Evolutionary conservation across 331 rosid genomes (phyloP).

Genomic region (Erythrophleum ivorense): DNA sequence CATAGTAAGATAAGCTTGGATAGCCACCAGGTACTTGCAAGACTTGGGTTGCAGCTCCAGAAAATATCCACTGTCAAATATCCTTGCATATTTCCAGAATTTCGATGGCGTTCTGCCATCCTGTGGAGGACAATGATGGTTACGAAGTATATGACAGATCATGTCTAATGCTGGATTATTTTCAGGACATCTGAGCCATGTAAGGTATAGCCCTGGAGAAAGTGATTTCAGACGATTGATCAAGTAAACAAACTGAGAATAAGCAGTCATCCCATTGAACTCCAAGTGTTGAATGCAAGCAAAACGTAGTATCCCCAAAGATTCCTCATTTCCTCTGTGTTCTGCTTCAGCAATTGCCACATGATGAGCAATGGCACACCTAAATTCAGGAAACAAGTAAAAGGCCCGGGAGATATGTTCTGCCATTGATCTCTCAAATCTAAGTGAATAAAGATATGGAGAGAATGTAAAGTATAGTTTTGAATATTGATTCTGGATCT

Average conservation of each 20-base stretch:
- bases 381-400: background rate
- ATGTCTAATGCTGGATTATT: no score
- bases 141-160: no score
- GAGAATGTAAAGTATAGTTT: background rate
- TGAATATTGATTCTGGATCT: background rate
- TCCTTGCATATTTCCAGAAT: slow-evolving; percentile 9
- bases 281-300: background rate
- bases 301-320: background rate
- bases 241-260: no score
- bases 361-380: background rate
- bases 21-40: no score
- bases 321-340: background rate
- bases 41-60: no score
- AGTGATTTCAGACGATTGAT: no score
- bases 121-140: no score
- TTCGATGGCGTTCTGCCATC: no score
- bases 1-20: no score
- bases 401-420: background rate
- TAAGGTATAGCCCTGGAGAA: no score
- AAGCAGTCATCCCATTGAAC: no score
- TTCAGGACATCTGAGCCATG: no score
- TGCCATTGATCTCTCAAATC: background rate
- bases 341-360: background rate
- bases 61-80: background rate
- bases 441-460: background rate